These are phyloP conservation scores for Filosporella fistucella DNA, from an alignment of 495 filamentous ascomycete genomes.

Conservation along the genomic window DNA sequence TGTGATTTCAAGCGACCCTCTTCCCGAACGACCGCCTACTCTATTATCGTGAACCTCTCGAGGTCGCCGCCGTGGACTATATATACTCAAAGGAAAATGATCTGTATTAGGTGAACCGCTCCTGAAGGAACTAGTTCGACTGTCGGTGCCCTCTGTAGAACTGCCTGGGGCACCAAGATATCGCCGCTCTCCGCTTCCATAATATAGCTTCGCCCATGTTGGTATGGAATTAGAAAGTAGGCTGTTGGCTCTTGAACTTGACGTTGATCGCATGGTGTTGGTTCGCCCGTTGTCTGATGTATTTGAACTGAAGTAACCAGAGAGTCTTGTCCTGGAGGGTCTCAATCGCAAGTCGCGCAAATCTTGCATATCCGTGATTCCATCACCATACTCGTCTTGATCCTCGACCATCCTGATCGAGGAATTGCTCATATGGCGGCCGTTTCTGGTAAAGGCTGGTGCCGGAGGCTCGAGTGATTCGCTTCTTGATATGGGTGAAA, in stretches of 20 bases:
- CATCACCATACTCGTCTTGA: constrained; percentile 52
- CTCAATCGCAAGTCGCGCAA: constrained; percentile 27
- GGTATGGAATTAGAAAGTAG: constrained; percentile 54
- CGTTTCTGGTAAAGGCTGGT: constrained; percentile 29
- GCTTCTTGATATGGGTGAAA: constrained; percentile 22
- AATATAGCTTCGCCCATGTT: constrained; percentile 58
- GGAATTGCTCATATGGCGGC: constrained; percentile 20
- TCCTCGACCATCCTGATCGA: constrained; percentile 31
- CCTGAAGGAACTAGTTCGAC: constrained; percentile 35
- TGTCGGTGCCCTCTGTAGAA: constrained; percentile 35
- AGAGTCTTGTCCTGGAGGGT: constrained; percentile 41
- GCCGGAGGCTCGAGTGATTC: constrained; percentile 32
- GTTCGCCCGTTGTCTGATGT: constrained; percentile 36
- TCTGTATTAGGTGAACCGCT: constrained; percentile 41
- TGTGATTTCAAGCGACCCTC: constrained; percentile 22
- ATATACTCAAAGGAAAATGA: constrained; percentile 41
- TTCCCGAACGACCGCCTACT: constrained; percentile 24
- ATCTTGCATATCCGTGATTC: constrained; percentile 44
- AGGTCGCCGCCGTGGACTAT: constrained; percentile 47
- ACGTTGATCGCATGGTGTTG: constrained; percentile 36
- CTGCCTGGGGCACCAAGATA: constrained; percentile 37
- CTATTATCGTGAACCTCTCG: constrained; percentile 20
- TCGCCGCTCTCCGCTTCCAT: constrained; percentile 48
- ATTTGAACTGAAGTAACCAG: constrained; percentile 28
- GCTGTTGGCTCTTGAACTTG: constrained; percentile 46